Percentiles rank a stretch among this genome's conserved stretches.
Conservation (phyloP, 352 stramenopile species). For the Pythium aphanidermatum region DNA sequence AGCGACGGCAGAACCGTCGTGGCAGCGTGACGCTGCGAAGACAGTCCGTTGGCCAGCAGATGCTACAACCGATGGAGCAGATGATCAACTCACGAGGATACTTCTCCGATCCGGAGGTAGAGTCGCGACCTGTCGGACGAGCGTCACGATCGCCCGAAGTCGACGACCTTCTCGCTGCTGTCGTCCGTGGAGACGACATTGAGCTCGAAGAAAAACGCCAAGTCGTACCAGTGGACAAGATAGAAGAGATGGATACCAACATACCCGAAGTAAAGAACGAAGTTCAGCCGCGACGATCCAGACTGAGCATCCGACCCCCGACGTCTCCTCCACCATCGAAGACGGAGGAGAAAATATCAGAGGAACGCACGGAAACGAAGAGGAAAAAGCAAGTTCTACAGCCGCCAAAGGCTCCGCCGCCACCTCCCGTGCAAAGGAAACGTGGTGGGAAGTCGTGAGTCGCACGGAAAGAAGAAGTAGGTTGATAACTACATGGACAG, state of each 20-base stretch:
- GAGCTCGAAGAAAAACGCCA: background rate
- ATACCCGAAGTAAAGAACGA: too few relatives aligned
- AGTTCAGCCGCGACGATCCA: too few relatives aligned
- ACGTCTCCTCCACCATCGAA: background rate
- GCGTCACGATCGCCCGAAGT: constrained; percentile 7
- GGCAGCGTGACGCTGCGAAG: constrained; percentile 19
- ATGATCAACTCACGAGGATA: background rate
- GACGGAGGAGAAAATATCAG: background rate
- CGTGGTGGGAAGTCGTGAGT: too few relatives aligned
- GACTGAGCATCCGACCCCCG: too few relatives aligned
- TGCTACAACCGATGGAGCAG: background rate
- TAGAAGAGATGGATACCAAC: too few relatives aligned
- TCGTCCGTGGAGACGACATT: constrained; percentile 11
- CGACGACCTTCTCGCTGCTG: constrained; percentile 12
- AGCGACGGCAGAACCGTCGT: constrained; percentile 21
- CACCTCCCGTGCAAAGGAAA: background rate
- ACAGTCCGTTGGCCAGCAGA: constrained; percentile 1
- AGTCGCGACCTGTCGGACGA: background rate
- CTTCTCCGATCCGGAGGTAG: constrained; percentile 16
- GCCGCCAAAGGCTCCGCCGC: constrained; percentile 3
- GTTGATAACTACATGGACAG: too few relatives aligned
- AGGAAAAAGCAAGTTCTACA: constrained; percentile 8
- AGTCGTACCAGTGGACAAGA: too few relatives aligned
- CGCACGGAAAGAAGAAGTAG: too few relatives aligned
- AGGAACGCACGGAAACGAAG: background rate